These are phyloP conservation scores for Spathaspora sp. DNA, from an alignment of 1,139 yeast species.

Conservation along the genomic window DNA sequence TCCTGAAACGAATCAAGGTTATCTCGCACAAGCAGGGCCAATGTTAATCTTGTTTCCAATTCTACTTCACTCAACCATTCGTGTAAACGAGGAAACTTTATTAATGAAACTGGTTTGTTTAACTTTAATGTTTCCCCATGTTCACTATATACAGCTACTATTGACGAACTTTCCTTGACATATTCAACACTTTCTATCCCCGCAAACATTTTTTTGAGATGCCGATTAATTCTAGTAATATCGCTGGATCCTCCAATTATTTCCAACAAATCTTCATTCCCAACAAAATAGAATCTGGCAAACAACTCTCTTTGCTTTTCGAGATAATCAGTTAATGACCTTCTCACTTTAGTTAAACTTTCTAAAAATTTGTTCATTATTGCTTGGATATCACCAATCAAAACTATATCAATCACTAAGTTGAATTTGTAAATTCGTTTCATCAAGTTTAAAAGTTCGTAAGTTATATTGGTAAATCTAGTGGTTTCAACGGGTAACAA, in stretches of 20 bases:
- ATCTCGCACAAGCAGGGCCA: constrained; percentile 30
- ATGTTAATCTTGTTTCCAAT: constrained; percentile 45
- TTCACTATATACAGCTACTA: constrained; percentile 54
- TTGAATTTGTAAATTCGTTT: constrained; percentile 52
- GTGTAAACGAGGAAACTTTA: constrained; percentile 43
- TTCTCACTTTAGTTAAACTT: constrained; percentile 56
- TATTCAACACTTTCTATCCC: constrained; percentile 54
- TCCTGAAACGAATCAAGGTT: constrained; percentile 10
- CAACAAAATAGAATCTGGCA: constrained; percentile 84
- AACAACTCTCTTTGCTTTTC: constrained; percentile 77
- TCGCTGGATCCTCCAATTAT: constrained; percentile 69
- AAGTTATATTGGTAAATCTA: constrained; percentile 63
- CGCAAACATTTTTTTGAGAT: constrained; percentile 69
- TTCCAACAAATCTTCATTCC: constrained; percentile 86
- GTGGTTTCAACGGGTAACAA: constrained; percentile 71
- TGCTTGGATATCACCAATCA: constrained; percentile 49
- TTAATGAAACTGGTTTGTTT: constrained; percentile 42
- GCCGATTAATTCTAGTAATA: constrained; percentile 52
- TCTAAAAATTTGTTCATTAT: constrained; percentile 55
- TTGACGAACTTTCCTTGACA: constrained; percentile 33
- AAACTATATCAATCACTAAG: constrained; percentile 56
- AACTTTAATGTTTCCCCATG: constrained; percentile 63
- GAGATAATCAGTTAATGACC: constrained; percentile 72
- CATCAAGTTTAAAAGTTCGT: constrained; percentile 56
- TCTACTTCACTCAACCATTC: constrained; percentile 72